Conservation (phyloP, 176 grass and related monocot genomes). For the Zoysia pacifica region DNA sequence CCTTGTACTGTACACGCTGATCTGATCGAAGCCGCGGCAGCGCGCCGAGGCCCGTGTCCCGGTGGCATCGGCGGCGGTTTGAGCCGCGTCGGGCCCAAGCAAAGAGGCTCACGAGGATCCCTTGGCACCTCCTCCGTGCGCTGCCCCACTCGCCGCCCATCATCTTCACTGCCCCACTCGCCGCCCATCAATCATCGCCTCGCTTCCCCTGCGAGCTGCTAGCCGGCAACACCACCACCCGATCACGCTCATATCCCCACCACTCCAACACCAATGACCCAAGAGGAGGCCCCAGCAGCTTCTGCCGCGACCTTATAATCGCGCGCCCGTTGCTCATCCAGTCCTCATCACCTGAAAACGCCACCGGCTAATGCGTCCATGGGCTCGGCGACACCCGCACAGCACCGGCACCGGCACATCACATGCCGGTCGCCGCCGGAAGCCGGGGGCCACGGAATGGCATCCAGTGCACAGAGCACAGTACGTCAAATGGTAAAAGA, state of each 20-base stretch:
- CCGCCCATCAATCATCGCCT: conserved; percentile 39
- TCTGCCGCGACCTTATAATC: conserved; percentile 17
- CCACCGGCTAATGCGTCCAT: conserved; percentile 4
- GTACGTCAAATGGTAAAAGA: not conserved
- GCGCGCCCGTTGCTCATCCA: conserved; percentile 16
- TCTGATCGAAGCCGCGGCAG: too few relatives aligned
- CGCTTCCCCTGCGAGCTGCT: not conserved
- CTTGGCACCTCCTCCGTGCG: not conserved
- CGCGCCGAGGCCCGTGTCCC: too few relatives aligned
- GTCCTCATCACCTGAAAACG: conserved; percentile 7
- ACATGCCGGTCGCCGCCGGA: conserved; percentile 6
- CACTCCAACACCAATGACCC: not conserved
- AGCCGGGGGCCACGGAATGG: conserved; percentile 30
- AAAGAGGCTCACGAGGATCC: conserved; percentile 24
- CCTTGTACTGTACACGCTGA: too few relatives aligned
- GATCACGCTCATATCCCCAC: not conserved
- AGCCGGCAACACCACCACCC: not conserved
- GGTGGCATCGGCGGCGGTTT: too few relatives aligned
- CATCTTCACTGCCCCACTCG: conserved; percentile 24
- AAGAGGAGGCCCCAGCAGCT: conserved; percentile 7
- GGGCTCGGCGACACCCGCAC: conserved; percentile 40
- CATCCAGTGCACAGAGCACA: not conserved
- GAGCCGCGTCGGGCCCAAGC: too few relatives aligned
- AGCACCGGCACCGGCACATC: conserved; percentile 2
- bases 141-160: conserved; percentile 3